Base-by-base conservation (phyloP, 2,329 filamentous ascomycete genomes). In the Rutstroemia sp. region DNA sequence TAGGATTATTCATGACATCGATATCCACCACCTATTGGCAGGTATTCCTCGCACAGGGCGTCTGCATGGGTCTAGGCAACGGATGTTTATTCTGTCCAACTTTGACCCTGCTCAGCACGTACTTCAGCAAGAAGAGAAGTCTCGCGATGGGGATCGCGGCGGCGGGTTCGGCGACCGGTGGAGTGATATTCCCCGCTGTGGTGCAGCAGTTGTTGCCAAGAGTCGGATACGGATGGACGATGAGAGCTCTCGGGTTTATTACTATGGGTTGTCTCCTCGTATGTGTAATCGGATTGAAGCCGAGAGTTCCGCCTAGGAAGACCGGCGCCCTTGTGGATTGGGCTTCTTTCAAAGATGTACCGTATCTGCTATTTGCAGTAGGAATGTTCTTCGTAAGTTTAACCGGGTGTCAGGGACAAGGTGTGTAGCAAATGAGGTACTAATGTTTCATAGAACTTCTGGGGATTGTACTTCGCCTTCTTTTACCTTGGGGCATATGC, bases 171-270 rank as follows among this genome's bases (percentile, higher is more conserved):
- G 70, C 69, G 0, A 71, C 71, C 1, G 72, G 72, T 5, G 54
- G 76, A 0, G 67, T 79, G 9, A 59, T 79, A 2, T 76, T 75
- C 58, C 74, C 76, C 0, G 65, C 71, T 19, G 70, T 78, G 38
- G 69, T 75, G 4, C 69, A 74, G 44, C 66, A 70, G 36, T 60
- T 78, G 6, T 60, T 78, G 4, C 70, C 70, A 1, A 62, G 58
- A 23, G 67, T 77, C 30, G 76, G 75, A 3, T 78, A 76, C 64
- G 64, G 64, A 2, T 77, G 75, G 75, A 73, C 76, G 0, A 71
- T 77, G 39, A 70, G 76, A 34, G 65, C 72, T 3, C 65, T 80
- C 42, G 77, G 72, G 0, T 76, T 80, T 55, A 69, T 79, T 21
- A 69, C 75, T 25, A 60, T 76, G 8, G 69, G 62, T 16, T 67